Evolutionary conservation across 192 early-diverging fungal genomes (phyloP), one percentile per base, ranked within the genome.

Genomic region (Spinellus fusiger): DNA sequence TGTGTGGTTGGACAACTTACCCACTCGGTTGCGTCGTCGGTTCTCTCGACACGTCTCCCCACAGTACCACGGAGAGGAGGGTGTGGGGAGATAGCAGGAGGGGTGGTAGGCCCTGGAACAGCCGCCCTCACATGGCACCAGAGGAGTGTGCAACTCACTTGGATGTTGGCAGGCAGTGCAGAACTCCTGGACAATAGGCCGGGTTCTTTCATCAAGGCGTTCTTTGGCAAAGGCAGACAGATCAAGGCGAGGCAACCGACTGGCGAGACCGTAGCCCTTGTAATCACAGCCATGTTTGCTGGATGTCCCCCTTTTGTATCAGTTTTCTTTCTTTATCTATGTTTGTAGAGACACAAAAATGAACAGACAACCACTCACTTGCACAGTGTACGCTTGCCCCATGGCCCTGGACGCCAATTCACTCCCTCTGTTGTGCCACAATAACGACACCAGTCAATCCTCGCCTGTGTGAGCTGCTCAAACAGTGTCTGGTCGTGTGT

Each of bases 241-340:
- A 64, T 94, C 87, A 34, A 94, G 80, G 10, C 92, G 86, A 52
- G 88, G 87, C 70, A 87, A 76, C 64, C 90, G 93, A 59, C 86
- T 89, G 1, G 87, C 88, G 61, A 92, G 92, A 22, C 92, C 92
- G 64, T 93, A 94, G 46, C 92, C 92, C 74, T 92, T 92, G 69
- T 90, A 94, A 77, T 93, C 92, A 70, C 92, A 94, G 33, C 92
- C 92, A 63, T 94, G 92, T 76, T 93, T 92, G 73, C 79, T 82
- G 60, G 40, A 44, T 18, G 22, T 15, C 9, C 26, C 4, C 26
- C n/a, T n/a, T n/a, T 20, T 52, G n/a, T 52, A 26, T 28, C 7
- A 16, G 8, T 52, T 15, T 27, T 16, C 29, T 52, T 50, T 50
- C 37, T 38, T 38, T 38, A 38, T 38, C 37, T 50, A 6, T 49